Evolutionary conservation across 177 flowering plant genomes (phyloP).

Genomic region (Vitis hybrid): DNA sequence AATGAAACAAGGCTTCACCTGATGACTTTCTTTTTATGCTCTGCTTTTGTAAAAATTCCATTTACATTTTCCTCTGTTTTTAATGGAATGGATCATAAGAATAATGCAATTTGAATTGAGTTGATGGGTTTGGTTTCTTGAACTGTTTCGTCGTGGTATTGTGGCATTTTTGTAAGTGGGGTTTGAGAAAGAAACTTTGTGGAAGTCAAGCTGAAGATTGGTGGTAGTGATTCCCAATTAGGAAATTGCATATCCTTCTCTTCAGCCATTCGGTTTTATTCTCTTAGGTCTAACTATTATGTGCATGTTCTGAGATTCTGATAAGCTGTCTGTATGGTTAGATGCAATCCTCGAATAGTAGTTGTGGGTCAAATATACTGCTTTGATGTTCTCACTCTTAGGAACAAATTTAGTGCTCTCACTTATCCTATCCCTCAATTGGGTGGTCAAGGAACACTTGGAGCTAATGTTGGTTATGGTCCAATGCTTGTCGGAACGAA

Average conservation of each 20-base stretch:
- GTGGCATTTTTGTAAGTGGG: too few relatives aligned
- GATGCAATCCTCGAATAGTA: constrained; percentile 82
- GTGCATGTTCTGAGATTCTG: constrained; percentile 81
- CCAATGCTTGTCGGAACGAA: constrained; percentile 93
- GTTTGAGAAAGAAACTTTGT: too few relatives aligned
- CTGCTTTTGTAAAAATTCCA: too few relatives aligned
- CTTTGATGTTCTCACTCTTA: constrained; percentile 81
- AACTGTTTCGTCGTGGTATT: too few relatives aligned
- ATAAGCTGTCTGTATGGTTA: constrained; percentile 72
- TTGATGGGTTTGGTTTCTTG: too few relatives aligned
- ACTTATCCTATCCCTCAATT: constrained; percentile 73
- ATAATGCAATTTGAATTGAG: too few relatives aligned
- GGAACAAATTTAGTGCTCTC: constrained; percentile 70
- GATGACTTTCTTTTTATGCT: too few relatives aligned
- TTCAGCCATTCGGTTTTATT: constrained; percentile 82
- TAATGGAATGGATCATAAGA: too few relatives aligned
- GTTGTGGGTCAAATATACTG: constrained; percentile 94
- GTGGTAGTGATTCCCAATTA: constrained; percentile 30
- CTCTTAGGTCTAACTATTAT: constrained; percentile 67
- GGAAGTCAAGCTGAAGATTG: too few relatives aligned
- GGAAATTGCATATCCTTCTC: constrained; percentile 51
- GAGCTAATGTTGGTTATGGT: constrained; percentile 82
- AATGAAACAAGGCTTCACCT: too few relatives aligned
- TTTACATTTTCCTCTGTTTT: too few relatives aligned
- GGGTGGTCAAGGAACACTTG: constrained; percentile 55